Evolutionary conservation across 1,139 yeast species (phyloP).

Genomic region (Debaryomyces robertsiae): DNA sequence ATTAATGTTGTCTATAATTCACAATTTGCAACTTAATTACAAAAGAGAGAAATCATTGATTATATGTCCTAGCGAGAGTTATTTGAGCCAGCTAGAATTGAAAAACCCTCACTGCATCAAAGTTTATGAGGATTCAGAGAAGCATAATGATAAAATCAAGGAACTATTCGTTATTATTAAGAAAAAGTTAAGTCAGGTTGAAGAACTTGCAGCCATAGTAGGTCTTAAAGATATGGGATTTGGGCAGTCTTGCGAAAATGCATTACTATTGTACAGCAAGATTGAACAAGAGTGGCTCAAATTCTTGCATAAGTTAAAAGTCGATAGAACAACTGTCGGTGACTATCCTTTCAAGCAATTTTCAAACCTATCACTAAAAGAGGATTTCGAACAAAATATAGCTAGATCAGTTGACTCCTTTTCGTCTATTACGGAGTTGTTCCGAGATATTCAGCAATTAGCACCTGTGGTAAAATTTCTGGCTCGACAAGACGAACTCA

Average conservation of each 20-base stretch:
- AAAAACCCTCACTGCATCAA: neutral
- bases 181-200: constrained; percentile 27
- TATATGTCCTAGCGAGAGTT: constrained; percentile 23
- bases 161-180: constrained; percentile 2
- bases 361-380: constrained; percentile 4
- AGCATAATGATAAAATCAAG: neutral
- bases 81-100: constrained; percentile 5
- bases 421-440: constrained; percentile 22
- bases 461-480: constrained; percentile 34
- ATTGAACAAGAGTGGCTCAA: constrained; percentile 33
- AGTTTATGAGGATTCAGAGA: constrained; percentile 1
- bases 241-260: constrained; percentile 46
- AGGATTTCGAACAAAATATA: constrained; percentile 15
- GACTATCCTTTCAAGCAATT: constrained; percentile 32
- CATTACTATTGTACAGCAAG: constrained; percentile 35
- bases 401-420: constrained; percentile 10
- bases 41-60: constrained; percentile 37
- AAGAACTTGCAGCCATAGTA: constrained; percentile 31
- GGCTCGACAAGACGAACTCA: constrained; percentile 16
- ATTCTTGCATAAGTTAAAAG: constrained; percentile 19
- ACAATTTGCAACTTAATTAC: constrained; percentile 24
- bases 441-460: constrained; percentile 28
- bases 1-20: constrained; percentile 15
- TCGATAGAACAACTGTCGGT: constrained; percentile 1
- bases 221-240: constrained; percentile 40